Percentiles rank a stretch among this genome's conserved stretches.
Conservation (phyloP, 2,329 filamentous ascomycete species). For the Aschersonia sp. region DNA sequence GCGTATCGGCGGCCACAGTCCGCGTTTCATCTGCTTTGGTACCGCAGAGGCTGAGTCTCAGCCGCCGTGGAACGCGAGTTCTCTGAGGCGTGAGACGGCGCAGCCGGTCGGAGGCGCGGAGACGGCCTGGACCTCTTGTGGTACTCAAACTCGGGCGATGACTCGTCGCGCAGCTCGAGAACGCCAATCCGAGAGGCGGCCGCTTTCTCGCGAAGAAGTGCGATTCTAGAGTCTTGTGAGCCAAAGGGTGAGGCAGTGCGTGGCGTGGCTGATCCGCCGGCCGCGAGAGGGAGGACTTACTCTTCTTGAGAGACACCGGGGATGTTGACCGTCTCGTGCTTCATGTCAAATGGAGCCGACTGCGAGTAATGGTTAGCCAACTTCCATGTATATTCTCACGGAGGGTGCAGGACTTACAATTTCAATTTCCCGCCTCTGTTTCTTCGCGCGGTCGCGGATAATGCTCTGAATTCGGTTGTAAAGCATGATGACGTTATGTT, state of each 20-base stretch:
- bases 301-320: conserved; percentile 44
- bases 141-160: conserved; percentile 2
- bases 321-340: conserved; percentile 34
- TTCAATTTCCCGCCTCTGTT: conserved; percentile 25
- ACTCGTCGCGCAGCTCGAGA: conserved; percentile 14
- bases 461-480: conserved; percentile 29
- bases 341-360: conserved; percentile 46
- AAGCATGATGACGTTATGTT: conserved; percentile 27
- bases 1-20: background rate
- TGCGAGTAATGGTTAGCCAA: conserved; percentile 11
- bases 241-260: background rate
- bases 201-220: conserved; percentile 36
- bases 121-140: conserved; percentile 5
- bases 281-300: conserved; percentile 22
- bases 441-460: conserved; percentile 22
- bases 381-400: background rate
- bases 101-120: conserved; percentile 1
- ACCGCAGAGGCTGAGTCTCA: conserved; percentile 1
- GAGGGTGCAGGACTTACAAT: conserved; percentile 25
- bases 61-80: background rate
- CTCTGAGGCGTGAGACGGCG: background rate
- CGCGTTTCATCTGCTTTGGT: background rate
- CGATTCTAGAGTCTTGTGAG: conserved; percentile 20
- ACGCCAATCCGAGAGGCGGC: conserved; percentile 33
- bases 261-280: background rate